A percentile compares a stretch with the other conserved stretches of the same genome.
Conservation (phyloP, 768 basidiomycete genomes). For the Leccinellum rugosiceps region DNA sequence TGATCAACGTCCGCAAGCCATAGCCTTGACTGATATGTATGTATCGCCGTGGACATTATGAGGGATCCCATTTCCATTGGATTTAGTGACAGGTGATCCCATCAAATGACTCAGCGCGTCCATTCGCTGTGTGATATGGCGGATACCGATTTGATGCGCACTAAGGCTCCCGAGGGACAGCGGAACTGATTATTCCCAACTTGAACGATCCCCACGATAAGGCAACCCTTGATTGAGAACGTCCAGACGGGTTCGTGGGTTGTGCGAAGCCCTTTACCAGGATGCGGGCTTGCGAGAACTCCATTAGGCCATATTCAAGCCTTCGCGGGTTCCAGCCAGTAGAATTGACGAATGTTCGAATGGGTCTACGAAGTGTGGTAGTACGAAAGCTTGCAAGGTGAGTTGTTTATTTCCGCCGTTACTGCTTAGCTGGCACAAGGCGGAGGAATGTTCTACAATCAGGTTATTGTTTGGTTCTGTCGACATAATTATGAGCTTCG, state of each 20-base stretch:
- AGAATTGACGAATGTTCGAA: constrained; percentile 1
- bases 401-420: constrained; percentile 11
- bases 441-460: constrained; percentile 2
- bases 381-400: background rate
- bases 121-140: constrained; percentile 1
- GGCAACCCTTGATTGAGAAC: constrained; percentile 8
- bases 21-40: constrained; percentile 15
- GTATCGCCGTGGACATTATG: constrained; percentile 3
- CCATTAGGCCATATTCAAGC: background rate
- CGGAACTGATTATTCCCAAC: background rate
- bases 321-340: background rate
- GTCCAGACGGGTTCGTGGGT: background rate
- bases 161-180: background rate
- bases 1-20: constrained; percentile 10
- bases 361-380: background rate
- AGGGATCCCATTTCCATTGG: background rate
- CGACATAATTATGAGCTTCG: constrained; percentile 16
- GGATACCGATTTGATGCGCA: constrained; percentile 4
- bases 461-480: constrained; percentile 21
- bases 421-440: background rate
- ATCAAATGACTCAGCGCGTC: background rate
- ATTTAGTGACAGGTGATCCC: constrained; percentile 2
- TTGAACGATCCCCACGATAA: constrained; percentile 13
- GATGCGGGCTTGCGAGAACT: background rate
- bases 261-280: constrained; percentile 8